Conservation (phyloP, 768 basidiomycete species). For the Macrolepiota albuminosa region DNA sequence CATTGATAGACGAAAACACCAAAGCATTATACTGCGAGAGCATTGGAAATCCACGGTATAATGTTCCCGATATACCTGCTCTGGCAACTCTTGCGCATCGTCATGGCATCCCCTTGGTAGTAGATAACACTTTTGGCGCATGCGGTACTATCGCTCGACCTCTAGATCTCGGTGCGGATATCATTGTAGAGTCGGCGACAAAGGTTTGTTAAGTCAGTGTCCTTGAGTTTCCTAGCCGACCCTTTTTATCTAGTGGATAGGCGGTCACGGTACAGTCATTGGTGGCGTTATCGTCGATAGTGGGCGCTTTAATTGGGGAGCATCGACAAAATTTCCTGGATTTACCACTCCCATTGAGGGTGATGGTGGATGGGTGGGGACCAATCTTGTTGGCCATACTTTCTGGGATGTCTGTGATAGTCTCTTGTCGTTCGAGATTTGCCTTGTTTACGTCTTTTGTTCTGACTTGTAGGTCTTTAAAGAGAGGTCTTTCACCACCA, state of each 20-base stretch:
- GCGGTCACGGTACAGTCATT: constrained; percentile 61
- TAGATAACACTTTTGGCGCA: constrained; percentile 64
- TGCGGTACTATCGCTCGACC: constrained; percentile 40
- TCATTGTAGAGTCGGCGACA: constrained; percentile 27
- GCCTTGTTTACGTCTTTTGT: background rate
- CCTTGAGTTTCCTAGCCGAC: constrained; percentile 18
- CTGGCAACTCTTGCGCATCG: constrained; percentile 63
- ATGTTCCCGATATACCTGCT: constrained; percentile 45
- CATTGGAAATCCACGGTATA: constrained; percentile 61
- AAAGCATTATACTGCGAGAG: constrained; percentile 55
- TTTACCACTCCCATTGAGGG: constrained; percentile 12
- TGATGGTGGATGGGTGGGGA: constrained; percentile 10
- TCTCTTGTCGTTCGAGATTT: background rate
- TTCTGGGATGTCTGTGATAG: constrained; percentile 13
- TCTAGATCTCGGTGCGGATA: constrained; percentile 23
- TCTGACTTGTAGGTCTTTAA: constrained; percentile 10
- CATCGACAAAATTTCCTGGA: constrained; percentile 42
- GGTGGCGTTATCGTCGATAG: constrained; percentile 59
- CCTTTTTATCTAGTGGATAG: constrained; percentile 56
- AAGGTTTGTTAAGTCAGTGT: background rate
- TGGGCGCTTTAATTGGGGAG: constrained; percentile 55
- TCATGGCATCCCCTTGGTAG: constrained; percentile 56
- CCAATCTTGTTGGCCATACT: constrained; percentile 12
- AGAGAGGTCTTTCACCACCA: constrained; percentile 16
- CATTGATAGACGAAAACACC: constrained; percentile 55